These are phyloP conservation scores for Chalaropsis ovoidea DNA, from an alignment of 2,329 filamentous ascomycete genomes.

Conservation along the genomic window DNA sequence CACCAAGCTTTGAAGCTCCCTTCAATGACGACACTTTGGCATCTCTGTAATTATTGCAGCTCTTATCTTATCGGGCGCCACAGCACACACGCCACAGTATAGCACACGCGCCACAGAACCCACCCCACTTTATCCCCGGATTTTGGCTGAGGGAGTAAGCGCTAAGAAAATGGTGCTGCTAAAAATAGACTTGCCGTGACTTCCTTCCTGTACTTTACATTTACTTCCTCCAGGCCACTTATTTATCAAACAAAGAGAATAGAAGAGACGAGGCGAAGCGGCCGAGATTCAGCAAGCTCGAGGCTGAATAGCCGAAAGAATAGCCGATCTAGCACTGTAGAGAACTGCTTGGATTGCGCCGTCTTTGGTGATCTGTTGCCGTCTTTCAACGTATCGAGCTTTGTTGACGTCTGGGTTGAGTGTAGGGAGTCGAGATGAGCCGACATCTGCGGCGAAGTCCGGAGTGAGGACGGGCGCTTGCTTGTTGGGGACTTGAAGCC, in stretches of 20 bases:
- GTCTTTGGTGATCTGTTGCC: no score
- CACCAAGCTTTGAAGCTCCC: neutral
- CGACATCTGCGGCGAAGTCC: no score
- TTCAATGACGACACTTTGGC: constrained; percentile 23
- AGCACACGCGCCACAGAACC: neutral
- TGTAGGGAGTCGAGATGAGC: no score
- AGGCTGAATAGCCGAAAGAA: neutral
- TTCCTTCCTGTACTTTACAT: neutral
- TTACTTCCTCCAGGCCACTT: no score
- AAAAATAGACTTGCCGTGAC: neutral
- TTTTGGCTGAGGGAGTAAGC: neutral
- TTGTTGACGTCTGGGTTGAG: no score
- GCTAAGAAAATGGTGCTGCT: neutral
- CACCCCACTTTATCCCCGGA: neutral
- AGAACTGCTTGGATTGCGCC: no score
- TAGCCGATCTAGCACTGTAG: neutral
- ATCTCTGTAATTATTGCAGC: constrained; percentile 16
- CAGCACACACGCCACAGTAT: neutral
- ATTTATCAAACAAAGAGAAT: neutral
- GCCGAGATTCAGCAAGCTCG: neutral
- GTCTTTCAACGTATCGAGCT: no score
- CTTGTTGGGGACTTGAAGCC: no score
- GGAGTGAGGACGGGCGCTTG: no score
- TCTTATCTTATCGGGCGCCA: constrained; percentile 22
- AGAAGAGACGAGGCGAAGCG: neutral